Evolutionary conservation across 345 rosid species (phyloP).

Genomic region (Aquilaria yunnanensis): DNA sequence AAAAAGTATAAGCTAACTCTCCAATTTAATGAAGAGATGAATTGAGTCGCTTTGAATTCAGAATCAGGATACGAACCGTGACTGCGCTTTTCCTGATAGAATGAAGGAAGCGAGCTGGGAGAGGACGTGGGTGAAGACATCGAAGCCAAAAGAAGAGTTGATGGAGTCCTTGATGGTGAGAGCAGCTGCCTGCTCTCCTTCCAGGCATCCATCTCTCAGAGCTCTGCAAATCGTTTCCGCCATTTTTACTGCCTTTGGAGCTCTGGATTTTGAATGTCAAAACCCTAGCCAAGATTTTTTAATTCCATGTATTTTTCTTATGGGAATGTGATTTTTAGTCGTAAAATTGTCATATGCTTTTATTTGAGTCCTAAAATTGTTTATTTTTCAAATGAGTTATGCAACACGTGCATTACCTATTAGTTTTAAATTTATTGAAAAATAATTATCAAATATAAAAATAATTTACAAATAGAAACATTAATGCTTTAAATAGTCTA

Average conservation of each 20-base stretch:
- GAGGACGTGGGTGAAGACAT: conserved; percentile 57
- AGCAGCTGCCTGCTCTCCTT: conserved; percentile 79
- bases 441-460: too few species aligned
- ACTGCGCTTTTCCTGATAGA: conserved; percentile 72
- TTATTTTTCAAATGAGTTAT: too few species aligned
- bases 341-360: too few species aligned
- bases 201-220: conserved; percentile 75
- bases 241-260: conserved; percentile 25
- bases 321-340: too few species aligned
- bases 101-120: conserved; percentile 50
- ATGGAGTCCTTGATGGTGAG: conserved; percentile 44
- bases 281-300: too few species aligned
- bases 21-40: background rate
- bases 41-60: background rate
- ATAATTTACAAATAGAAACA: too few species aligned
- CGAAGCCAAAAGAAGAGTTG: conserved; percentile 5
- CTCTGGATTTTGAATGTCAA: too few species aligned
- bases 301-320: too few species aligned
- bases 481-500: too few species aligned
- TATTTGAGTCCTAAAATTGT: too few species aligned
- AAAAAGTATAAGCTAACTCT: background rate
- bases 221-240: conserved; percentile 72
- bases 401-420: too few species aligned
- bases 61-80: conserved; percentile 25
- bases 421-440: too few species aligned